Percentiles rank a stretch among this genome's conserved stretches.
Conservation (phyloP, 257 asterid species). For the Fraxinus americana region DNA sequence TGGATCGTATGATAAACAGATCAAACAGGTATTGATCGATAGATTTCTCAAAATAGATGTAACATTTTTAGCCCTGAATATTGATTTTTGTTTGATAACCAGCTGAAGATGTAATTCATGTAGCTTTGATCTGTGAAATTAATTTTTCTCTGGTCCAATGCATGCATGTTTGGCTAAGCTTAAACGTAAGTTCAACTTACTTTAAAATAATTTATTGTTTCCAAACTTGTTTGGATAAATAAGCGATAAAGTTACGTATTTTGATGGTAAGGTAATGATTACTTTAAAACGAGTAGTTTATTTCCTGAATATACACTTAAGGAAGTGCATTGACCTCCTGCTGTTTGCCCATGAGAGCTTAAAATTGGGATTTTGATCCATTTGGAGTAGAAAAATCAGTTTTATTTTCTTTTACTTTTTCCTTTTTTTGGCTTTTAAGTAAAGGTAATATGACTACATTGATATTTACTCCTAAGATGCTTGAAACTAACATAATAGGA, state of each 20-base stretch:
- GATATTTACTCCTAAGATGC: neutral
- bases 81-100: neutral
- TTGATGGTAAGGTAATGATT: neutral
- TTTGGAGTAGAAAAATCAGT: neutral
- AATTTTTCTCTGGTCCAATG: neutral
- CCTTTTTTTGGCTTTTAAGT: neutral
- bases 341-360: neutral
- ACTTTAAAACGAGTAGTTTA: neutral
- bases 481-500: neutral
- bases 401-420: neutral
- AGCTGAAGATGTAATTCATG: neutral
- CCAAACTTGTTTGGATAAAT: neutral
- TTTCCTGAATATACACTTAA: neutral
- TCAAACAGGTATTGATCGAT: neutral
- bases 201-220: neutral
- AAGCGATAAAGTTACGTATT: neutral
- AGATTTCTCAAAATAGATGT: neutral
- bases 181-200: neutral
- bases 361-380: neutral
- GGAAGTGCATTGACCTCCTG: neutral
- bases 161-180: neutral
- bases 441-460: neutral
- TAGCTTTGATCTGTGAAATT: neutral
- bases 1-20: neutral
- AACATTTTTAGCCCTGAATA: neutral